Evolutionary conservation across 306 rosid genomes (phyloP).

Genomic region (Benincasa hispida): DNA sequence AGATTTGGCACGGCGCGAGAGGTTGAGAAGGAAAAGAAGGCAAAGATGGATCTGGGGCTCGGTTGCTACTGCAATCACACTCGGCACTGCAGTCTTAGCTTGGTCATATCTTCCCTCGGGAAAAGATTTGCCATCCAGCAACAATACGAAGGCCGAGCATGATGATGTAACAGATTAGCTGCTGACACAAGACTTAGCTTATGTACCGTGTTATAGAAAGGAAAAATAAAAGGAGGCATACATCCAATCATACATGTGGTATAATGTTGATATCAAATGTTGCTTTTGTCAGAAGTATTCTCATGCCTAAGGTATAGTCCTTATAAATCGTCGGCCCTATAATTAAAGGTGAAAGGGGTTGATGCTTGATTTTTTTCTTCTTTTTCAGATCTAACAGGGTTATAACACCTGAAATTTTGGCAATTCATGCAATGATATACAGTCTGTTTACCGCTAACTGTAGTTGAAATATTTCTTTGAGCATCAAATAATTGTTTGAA

Average conservation of each 20-base stretch:
- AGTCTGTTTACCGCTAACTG: not conserved
- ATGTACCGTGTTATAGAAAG: conserved; percentile 9
- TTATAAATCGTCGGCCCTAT: not conserved
- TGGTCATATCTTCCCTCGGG: conserved; percentile 62
- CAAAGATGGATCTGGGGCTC: conserved; percentile 94
- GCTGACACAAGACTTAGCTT: conserved; percentile 15
- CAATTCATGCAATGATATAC: not conserved
- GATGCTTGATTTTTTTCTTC: not conserved
- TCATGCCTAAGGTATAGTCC: conserved; percentile 24
- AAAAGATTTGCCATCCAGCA: conserved; percentile 15
- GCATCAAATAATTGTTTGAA: not conserved
- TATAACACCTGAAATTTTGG: conserved; percentile 1
- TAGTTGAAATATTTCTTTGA: not conserved
- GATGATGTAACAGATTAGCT: conserved; percentile 4
- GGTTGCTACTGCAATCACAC: conserved; percentile 42
- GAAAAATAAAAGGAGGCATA: conserved; percentile 35
- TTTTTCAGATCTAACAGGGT: not conserved
- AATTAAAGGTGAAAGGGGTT: not conserved
- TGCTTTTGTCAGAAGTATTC: conserved; percentile 21
- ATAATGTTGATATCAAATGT: conserved; percentile 17
- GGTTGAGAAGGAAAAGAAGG: conserved; percentile 49
- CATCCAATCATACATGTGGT: conserved; percentile 14
- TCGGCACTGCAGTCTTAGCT: conserved; percentile 61
- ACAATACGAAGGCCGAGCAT: not conserved
- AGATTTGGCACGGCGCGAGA: conserved; percentile 73